Base-by-base conservation (phyloP, 495 filamentous ascomycete genomes). In the Tuber borchii region DNA sequence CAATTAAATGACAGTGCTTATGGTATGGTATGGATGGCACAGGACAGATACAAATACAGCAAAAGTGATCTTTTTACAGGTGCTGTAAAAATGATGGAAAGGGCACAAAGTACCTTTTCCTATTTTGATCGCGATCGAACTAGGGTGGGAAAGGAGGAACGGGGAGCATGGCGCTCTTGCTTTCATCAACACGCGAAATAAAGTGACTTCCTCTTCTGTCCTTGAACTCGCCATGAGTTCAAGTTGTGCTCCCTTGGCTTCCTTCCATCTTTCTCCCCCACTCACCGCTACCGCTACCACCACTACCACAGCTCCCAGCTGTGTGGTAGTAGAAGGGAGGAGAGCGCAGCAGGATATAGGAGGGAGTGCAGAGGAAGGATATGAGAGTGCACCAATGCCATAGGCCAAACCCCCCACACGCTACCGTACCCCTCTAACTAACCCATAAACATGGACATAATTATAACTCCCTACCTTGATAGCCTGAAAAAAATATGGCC, bases 111-210 rank as follows among this genome's bases (percentile, higher is more conserved):
- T 31, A 65, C 31, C 26, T 17, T 34, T 65, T 65, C 56, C 56
- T 31, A 34, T 34, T 34, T 31, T 65, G 31, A 65, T 34, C 56
- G 56, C 56, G 56, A 65, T 65, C 56, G 56, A 34, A 65, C 56
- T 19, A 19, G 56, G 56, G 4, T 6, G 56, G 14, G 56, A 65
- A 16, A 16, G 56, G 56, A 31, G 26, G 56, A 5, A 8, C 3
- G 56, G 56, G 48, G 48, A 17, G 56, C 26, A 65, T 34, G 26
- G 16, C 56, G 34, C 56, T 65, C 14, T 65, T 65, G 14, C 26
- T 65, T 34, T 65, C 34, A 65, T 65, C 56, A 31, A 17, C 56
- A 65, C 56, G 56, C 56, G 56, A 65, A 65, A 34, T 65, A 65
- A 31, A 31, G 56, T 65, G 56, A 65, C 56, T 65, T 65, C 45